phyloP scores from a whole-genome alignment of 805 yeast genomes.

The Candida ficus region DNA sequence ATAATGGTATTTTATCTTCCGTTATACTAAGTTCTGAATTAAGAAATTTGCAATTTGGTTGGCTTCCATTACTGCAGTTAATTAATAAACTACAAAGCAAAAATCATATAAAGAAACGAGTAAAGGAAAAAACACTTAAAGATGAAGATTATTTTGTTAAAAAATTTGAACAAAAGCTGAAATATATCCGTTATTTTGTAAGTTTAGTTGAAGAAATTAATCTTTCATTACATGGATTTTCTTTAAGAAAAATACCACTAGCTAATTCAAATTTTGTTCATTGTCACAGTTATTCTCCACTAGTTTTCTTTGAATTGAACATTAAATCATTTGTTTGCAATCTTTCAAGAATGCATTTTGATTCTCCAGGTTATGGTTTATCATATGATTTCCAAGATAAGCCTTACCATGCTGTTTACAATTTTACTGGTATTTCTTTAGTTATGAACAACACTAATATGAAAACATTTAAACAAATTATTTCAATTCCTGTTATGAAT shows the following conservation, averaged over 20 bases:
- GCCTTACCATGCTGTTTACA: constrained; percentile 35
- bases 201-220: constrained; percentile 15
- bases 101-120: background rate
- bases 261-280: constrained; percentile 14
- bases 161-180: constrained; percentile 11
- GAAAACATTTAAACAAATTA: constrained; percentile 14
- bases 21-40: constrained; percentile 14
- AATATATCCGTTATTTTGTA: constrained; percentile 10
- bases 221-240: constrained; percentile 15
- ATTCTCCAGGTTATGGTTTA: constrained; percentile 44
- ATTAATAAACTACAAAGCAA: constrained; percentile 3
- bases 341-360: constrained; percentile 24
- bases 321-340: constrained; percentile 22
- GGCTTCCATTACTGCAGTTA: constrained; percentile 11
- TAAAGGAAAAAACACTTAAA: background rate
- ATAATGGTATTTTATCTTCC: constrained; percentile 17
- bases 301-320: constrained; percentile 17
- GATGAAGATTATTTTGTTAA: constrained; percentile 12
- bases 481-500: constrained; percentile 21
- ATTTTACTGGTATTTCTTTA: constrained; percentile 33
- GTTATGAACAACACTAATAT: constrained; percentile 23
- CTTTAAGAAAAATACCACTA: constrained; percentile 19
- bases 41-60: constrained; percentile 14
- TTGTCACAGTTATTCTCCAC: constrained; percentile 20
- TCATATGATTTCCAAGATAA: constrained; percentile 34